Conservation (phyloP, 2,329 filamentous ascomycete species). For the Monilinia fructicola region DNA sequence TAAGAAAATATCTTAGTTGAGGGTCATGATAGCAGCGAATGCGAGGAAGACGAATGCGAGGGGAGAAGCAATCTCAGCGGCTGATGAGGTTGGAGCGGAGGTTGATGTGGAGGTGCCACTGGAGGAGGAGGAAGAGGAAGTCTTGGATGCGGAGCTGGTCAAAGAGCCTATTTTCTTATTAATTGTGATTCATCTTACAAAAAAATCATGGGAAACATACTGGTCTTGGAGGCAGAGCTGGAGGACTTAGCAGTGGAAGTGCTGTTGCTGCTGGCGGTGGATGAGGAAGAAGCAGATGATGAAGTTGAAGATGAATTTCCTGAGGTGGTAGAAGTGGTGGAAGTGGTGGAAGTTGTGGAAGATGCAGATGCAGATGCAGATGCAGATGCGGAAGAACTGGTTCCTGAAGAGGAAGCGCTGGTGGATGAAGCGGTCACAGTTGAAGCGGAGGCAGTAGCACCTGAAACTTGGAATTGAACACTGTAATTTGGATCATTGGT, state of each 20-base stretch:
- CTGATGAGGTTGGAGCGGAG: conserved; percentile 28
- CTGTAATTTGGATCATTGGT: conserved; percentile 33
- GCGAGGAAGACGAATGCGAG: conserved; percentile 39
- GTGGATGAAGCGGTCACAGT: conserved; percentile 23
- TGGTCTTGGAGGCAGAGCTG: conserved; percentile 12
- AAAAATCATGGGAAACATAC: not conserved
- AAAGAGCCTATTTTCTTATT: conserved; percentile 6
- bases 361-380: conserved; percentile 16
- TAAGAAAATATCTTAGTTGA: conserved; percentile 33
- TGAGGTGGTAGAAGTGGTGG: conserved; percentile 8
- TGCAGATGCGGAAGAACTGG: conserved; percentile 14
- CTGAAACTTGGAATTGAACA: conserved; percentile 34
- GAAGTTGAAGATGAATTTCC: conserved; percentile 1
- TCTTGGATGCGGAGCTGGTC: conserved; percentile 21
- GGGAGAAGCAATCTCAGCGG: conserved; percentile 33
- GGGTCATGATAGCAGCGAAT: conserved; percentile 36
- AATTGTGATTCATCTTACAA: not conserved
- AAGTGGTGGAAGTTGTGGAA: not conserved
- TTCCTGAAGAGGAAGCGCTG: conserved; percentile 24
- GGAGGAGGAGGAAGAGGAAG: not conserved
- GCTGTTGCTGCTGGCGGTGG: not conserved
- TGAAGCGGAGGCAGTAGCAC: conserved; percentile 27
- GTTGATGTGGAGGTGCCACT: conserved; percentile 20
- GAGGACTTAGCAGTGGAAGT: not conserved
- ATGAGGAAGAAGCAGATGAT: not conserved